Conservation (phyloP, 129 eudicot species). For the Centaurea solstitialis region DNA sequence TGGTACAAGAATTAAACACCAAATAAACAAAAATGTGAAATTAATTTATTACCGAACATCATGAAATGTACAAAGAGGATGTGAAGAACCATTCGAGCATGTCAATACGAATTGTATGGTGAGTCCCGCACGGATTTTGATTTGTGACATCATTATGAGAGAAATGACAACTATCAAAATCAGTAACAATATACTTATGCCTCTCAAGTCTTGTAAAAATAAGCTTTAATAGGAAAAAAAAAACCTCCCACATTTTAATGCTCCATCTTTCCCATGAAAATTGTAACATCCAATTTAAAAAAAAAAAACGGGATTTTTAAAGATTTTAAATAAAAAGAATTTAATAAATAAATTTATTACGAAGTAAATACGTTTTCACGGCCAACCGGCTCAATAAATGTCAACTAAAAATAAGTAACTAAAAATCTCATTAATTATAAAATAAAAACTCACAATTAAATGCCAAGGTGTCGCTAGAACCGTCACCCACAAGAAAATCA, state of each 20-base stretch:
- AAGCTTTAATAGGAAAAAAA: background rate
- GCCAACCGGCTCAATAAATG: too few species aligned
- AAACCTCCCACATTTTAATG: background rate
- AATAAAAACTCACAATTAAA: too few species aligned
- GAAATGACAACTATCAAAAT: background rate
- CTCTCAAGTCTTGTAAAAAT: background rate
- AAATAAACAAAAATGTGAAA: conserved; percentile 11
- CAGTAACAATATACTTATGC: background rate
- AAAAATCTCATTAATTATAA: too few species aligned
- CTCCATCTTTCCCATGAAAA: background rate
- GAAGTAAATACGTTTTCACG: too few species aligned
- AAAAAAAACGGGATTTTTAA: too few species aligned
- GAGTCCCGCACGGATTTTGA: conserved; percentile 77
- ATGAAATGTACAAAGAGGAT: conserved; percentile 65
- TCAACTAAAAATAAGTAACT: too few species aligned
- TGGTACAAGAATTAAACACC: background rate
- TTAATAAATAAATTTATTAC: too few species aligned
- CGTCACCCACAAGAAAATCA: too few species aligned
- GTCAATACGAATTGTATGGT: conserved; percentile 78
- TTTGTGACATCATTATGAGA: conserved; percentile 53
- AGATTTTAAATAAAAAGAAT: too few species aligned
- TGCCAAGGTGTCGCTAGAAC: too few species aligned
- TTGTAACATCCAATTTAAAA: too few species aligned
- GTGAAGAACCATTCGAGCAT: conserved; percentile 77
- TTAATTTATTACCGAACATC: conserved; percentile 67